phyloP scores from a whole-genome alignment of 1,284 basidiomycete genomes.

The Fistulina hepatica region DNA sequence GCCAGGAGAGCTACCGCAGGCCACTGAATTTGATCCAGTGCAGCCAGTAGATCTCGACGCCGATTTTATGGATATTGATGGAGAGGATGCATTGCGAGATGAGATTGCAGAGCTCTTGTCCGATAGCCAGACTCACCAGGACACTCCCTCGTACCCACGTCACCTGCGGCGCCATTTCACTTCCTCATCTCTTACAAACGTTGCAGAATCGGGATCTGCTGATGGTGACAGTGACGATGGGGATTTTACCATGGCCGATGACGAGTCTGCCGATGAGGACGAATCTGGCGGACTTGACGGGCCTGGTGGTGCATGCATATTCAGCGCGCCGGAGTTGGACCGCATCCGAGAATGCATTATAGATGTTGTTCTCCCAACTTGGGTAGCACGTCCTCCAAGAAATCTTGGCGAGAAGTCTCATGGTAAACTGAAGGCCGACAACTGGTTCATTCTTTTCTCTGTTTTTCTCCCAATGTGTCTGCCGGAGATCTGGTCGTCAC shows the following conservation, averaged over 20 bases:
- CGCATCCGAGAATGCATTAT: conserved; percentile 5
- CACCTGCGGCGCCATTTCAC: background rate
- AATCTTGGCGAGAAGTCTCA: conserved; percentile 12
- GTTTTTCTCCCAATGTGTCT: conserved; percentile 9
- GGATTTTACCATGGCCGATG: background rate
- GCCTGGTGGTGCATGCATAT: conserved; percentile 1
- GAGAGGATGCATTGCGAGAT: conserved; percentile 10
- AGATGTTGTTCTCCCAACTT: conserved; percentile 4
- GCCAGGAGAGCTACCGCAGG: too few species aligned
- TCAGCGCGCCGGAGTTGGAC: conserved; percentile 1
- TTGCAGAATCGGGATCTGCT: conserved; percentile 3
- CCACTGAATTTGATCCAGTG: conserved; percentile 8
- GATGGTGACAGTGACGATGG: conserved; percentile 1
- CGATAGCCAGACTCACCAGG: conserved; percentile 3
- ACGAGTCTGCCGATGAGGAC: conserved; percentile 3
- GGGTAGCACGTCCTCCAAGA: conserved; percentile 8
- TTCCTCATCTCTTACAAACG: conserved; percentile 1
- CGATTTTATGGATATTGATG: conserved; percentile 11
- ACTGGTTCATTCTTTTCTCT: conserved; percentile 8
- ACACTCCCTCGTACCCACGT: background rate
- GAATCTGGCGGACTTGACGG: conserved; percentile 2
- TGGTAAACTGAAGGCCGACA: conserved; percentile 12
- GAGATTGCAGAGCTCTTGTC: conserved; percentile 11
- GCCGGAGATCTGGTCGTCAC: conserved; percentile 5
- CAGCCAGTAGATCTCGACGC: conserved; percentile 9